These are phyloP conservation scores for Oryza longistaminata DNA, from an alignment of 176 grass and related monocot species.

Conservation along the genomic window DNA sequence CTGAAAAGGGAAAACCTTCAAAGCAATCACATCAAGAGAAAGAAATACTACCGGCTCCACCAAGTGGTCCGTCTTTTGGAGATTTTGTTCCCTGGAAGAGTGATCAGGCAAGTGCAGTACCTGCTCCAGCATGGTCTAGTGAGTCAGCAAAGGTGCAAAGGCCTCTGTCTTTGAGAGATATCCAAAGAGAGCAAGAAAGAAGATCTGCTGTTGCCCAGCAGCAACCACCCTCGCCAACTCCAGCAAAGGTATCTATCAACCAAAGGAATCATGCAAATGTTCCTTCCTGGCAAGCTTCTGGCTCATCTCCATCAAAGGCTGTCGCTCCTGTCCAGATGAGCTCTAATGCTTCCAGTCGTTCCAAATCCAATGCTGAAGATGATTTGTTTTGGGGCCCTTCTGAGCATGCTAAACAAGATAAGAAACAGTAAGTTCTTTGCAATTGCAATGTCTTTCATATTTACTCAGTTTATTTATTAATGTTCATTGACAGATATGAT, in stretches of 20 bases:
- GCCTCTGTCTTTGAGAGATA: conserved; percentile 78
- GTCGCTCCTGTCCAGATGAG: conserved; percentile 55
- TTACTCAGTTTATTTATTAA: conserved; percentile 14
- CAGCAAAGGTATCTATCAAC: conserved; percentile 47
- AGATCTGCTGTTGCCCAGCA: conserved; percentile 54
- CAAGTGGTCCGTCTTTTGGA: conserved; percentile 76
- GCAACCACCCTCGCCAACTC: conserved; percentile 41
- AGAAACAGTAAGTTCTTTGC: conserved; percentile 66
- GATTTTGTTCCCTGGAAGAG: conserved; percentile 96
- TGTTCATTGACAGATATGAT: not conserved
- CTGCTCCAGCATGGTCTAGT: conserved; percentile 82
- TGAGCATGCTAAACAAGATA: conserved; percentile 82
- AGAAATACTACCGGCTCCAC: conserved; percentile 62
- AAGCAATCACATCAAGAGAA: conserved; percentile 59
- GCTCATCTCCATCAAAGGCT: conserved; percentile 76
- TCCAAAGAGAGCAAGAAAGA: conserved; percentile 87
- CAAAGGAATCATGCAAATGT: conserved; percentile 54
- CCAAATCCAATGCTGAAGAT: conserved; percentile 80
- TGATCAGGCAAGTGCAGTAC: conserved; percentile 54
- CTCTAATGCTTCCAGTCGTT: conserved; percentile 52
- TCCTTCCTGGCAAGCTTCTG: conserved; percentile 77
- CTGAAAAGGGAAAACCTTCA: conserved; percentile 57
- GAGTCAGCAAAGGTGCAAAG: conserved; percentile 73
- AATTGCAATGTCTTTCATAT: not conserved
- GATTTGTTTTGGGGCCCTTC: conserved; percentile 96